Conservation (phyloP, 108 stramenopile species). For the Nitzschia sp. region DNA sequence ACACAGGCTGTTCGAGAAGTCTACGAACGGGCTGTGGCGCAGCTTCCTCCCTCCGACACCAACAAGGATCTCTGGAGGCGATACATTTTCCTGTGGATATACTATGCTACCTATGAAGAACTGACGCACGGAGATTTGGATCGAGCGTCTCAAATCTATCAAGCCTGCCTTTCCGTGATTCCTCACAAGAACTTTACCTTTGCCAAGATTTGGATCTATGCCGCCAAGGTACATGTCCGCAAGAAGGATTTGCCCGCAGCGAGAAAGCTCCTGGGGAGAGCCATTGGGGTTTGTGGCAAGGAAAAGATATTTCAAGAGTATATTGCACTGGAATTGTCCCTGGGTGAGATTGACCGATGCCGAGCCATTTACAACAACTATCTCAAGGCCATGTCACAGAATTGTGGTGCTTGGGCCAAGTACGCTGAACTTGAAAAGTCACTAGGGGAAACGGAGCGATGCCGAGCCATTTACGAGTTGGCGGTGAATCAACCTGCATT, state of each 20-base stretch:
- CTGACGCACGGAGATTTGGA: slow-evolving; percentile 73
- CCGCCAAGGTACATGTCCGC: slow-evolving; percentile 93
- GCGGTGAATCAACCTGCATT: slow-evolving; percentile 88
- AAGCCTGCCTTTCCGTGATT: slow-evolving; percentile 82
- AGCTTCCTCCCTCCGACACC: slow-evolving; percentile 81
- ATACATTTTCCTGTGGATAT: slow-evolving; percentile 98
- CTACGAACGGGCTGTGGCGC: slow-evolving; percentile 93
- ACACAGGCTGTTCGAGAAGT: slow-evolving; percentile 64
- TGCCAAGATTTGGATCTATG: slow-evolving; percentile 95
- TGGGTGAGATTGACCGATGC: slow-evolving; percentile 98
- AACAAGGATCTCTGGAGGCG: slow-evolving; percentile 95
- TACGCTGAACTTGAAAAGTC: slow-evolving; percentile 92
- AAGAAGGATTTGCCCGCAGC: slow-evolving; percentile 86
- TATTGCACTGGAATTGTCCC: slow-evolving; percentile 90
- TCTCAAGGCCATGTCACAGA: slow-evolving; percentile 88
- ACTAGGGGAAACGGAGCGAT: slow-evolving; percentile 92
- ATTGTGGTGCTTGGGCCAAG: slow-evolving; percentile 88
- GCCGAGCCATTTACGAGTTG: slow-evolving; percentile 94
- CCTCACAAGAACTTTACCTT: slow-evolving; percentile 95
- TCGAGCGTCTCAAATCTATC: slow-evolving; percentile 86
- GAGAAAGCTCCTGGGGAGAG: slow-evolving; percentile 90
- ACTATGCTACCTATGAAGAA: slow-evolving; percentile 95
- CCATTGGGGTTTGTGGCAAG: slow-evolving; percentile 93
- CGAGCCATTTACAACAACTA: slow-evolving; percentile 91
- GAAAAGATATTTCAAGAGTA: slow-evolving; percentile 92